Evolutionary conservation across 768 basidiomycete genomes (phyloP).

Genomic region (Rickenella mellea): DNA sequence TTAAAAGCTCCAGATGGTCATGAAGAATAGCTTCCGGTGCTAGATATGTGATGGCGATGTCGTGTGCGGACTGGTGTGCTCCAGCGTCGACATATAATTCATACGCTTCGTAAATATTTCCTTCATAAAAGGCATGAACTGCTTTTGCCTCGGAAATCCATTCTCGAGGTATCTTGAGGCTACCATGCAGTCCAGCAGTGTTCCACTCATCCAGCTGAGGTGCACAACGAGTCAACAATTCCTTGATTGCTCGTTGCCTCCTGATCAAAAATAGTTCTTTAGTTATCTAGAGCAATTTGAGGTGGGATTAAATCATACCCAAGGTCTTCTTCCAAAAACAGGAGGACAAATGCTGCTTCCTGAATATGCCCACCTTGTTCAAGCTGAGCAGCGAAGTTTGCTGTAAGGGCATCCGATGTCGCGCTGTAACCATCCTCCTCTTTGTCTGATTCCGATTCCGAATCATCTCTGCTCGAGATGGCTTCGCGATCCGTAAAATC

Average conservation of each 20-base stretch:
- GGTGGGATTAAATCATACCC: conserved; percentile 42
- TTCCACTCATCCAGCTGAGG: conserved; percentile 63
- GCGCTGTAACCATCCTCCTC: conserved; percentile 64
- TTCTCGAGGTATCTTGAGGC: conserved; percentile 66
- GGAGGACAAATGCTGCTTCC: conserved; percentile 79
- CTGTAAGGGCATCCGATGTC: conserved; percentile 74
- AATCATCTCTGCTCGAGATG: conserved; percentile 26
- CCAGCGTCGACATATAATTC: conserved; percentile 66
- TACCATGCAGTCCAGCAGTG: conserved; percentile 60
- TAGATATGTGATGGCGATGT: conserved; percentile 75
- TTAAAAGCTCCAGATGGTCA: conserved; percentile 52
- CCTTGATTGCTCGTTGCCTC: conserved; percentile 74
- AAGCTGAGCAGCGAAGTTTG: conserved; percentile 79
- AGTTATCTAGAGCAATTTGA: neutral
- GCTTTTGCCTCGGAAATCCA: conserved; percentile 94
- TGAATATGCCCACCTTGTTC: conserved; percentile 75
- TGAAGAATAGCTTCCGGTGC: conserved; percentile 81
- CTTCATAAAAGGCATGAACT: conserved; percentile 48
- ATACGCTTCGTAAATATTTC: conserved; percentile 65
- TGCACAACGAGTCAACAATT: conserved; percentile 65
- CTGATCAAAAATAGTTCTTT: conserved; percentile 27
- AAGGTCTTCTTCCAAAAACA: conserved; percentile 74
- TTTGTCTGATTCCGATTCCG: conserved; percentile 16
- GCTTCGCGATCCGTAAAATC: conserved; percentile 78
- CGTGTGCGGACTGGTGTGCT: conserved; percentile 66